These are phyloP conservation scores for Cyberlindnera japonica DNA, from an alignment of 805 yeast species.

Conservation along the genomic window DNA sequence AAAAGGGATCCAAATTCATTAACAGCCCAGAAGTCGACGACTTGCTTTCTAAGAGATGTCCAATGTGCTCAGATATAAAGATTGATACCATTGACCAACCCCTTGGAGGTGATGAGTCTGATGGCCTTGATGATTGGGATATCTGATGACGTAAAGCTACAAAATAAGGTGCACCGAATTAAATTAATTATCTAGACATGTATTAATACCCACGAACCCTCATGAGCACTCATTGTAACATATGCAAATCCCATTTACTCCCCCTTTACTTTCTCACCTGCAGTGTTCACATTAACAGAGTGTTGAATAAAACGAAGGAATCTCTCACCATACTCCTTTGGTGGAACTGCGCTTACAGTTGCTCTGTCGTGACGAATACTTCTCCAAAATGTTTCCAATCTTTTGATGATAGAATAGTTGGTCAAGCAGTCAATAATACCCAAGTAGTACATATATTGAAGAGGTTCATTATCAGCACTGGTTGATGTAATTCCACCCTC, in stretches of 20 bases:
- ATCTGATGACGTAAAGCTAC: no score
- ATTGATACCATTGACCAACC: slow-evolving; percentile 68
- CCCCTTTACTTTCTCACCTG: slow-evolving; percentile 15
- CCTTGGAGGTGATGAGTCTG: slow-evolving; percentile 35
- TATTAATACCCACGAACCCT: no score
- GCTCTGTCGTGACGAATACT: slow-evolving; percentile 63
- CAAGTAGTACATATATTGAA: slow-evolving; percentile 72
- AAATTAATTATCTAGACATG: no score
- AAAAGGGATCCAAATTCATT: slow-evolving; percentile 27
- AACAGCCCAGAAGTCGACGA: slow-evolving; percentile 50
- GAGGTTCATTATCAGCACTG: slow-evolving; percentile 50
- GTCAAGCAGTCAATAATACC: slow-evolving; percentile 96
- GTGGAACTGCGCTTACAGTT: slow-evolving; percentile 85
- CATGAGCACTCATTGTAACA: no score
- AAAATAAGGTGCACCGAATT: no score
- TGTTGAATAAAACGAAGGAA: slow-evolving; percentile 65
- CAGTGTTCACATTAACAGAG: slow-evolving; percentile 31
- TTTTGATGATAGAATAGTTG: slow-evolving; percentile 66
- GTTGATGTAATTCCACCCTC: slow-evolving; percentile 86
- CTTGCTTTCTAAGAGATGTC: slow-evolving; percentile 60
- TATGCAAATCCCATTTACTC: slow-evolving; percentile 1
- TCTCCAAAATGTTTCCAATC: slow-evolving; percentile 83
- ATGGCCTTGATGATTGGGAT: slow-evolving; percentile 46
- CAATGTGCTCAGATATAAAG: slow-evolving; percentile 70
- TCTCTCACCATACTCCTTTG: slow-evolving; percentile 84